Evolutionary conservation across 805 yeast genomes (phyloP), one percentile per base, ranked within the genome.

Genomic region (Barnettozyma pratensis): DNA sequence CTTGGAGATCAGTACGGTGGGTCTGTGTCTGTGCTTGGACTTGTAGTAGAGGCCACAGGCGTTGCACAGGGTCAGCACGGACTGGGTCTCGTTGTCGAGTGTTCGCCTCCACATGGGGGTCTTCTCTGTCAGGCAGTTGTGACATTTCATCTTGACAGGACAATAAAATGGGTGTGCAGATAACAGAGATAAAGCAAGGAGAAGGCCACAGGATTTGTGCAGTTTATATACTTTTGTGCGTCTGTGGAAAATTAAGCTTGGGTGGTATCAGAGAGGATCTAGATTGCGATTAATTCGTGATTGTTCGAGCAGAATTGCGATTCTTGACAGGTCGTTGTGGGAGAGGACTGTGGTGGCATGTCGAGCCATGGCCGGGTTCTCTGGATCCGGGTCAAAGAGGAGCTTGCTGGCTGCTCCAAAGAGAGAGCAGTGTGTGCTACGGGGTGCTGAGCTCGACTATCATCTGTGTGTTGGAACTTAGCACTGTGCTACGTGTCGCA

Each of bases 81-180:
- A 78, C 54, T 85, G 80, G 0, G 89, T 87, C 1, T 72, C 70
- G 47, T 77, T 83, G 59, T 86, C 90, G 0, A 79, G 76, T 4
- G 82, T 75, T 46, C 94, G 69, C 58, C 96, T 73, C 96, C 96
- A 87, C 41, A 87, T 69, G 0, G 96, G 96, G 1, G 96, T 87
- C 48, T 85, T 82, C 3, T 89, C 85, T 12, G 92, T 83, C 3
- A 80, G 79, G 66, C 96, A 87, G 68, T 87, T 88, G 40, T 42
- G 40, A 40, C 62, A 58, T 11, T 47, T 37, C 36, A 46, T 47
- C 43, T 44, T 48, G 31, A 30, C 26, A 34, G 5, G 30, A n/a
- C 6, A 6, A 26, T 32, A 31, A 8, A 8, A 7, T 14, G 2
- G 31, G 10, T 31, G 8, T 7, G 38, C 11, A 25, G 28, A 26